Evolutionary conservation across 768 basidiomycete species (phyloP).

Genomic region (Tricholoma saponaceum): DNA sequence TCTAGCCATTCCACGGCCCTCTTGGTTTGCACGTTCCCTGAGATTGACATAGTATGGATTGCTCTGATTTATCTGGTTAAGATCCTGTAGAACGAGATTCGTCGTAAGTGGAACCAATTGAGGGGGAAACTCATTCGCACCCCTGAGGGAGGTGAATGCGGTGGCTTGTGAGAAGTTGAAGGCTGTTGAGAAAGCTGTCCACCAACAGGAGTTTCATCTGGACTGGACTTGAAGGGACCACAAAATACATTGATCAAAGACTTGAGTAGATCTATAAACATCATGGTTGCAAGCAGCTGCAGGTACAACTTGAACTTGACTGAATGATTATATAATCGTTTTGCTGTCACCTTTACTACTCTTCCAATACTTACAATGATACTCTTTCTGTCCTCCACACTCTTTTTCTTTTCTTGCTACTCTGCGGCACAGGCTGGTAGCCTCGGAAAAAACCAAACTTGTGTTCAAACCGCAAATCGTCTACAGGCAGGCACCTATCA

Average conservation of each 20-base stretch:
- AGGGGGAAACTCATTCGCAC: not conserved
- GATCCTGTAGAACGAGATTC: conserved; percentile 32
- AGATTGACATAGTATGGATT: conserved; percentile 67
- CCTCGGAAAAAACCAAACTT: conserved; percentile 39
- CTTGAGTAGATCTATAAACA: conserved; percentile 27
- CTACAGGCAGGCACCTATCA: conserved; percentile 76
- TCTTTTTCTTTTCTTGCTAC: conserved; percentile 48
- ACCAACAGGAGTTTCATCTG: too few relatives aligned
- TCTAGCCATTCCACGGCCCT: conserved; percentile 75
- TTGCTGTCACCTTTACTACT: too few relatives aligned
- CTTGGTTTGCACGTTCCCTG: conserved; percentile 70
- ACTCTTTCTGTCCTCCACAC: conserved; percentile 36
- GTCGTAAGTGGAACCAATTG: not conserved
- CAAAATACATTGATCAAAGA: conserved; percentile 27
- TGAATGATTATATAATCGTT: conserved; percentile 3
- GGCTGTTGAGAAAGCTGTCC: not conserved
- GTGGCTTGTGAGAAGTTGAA: not conserved
- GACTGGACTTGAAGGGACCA: conserved; percentile 7
- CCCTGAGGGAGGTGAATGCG: conserved; percentile 3
- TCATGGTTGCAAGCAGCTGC: too few relatives aligned
- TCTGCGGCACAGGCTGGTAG: conserved; percentile 44
- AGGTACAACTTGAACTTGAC: too few relatives aligned
- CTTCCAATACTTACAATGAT: conserved; percentile 10
- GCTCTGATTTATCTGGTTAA: conserved; percentile 60
- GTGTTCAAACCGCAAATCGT: conserved; percentile 54